A percentile compares a stretch with the other conserved stretches of the same genome.
Evolutionary conservation across 2,329 filamentous ascomycete genomes (phyloP).

Genomic region (Colletotrichum melonis): DNA sequence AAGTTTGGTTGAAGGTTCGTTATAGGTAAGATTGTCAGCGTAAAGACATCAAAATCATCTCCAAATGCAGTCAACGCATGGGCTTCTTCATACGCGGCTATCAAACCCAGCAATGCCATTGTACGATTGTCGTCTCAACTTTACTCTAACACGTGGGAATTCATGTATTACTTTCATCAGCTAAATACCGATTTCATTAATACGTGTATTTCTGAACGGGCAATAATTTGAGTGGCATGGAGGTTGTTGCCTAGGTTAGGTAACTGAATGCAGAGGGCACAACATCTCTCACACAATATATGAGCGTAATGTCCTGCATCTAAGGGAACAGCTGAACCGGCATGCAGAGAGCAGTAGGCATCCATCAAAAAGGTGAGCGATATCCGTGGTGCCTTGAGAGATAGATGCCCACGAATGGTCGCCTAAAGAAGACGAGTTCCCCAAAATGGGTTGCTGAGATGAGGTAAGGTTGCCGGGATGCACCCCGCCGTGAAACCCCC

Average conservation of each 20-base stretch:
- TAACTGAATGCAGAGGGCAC: neutral
- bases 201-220: neutral
- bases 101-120: neutral
- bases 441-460: conserved; percentile 38
- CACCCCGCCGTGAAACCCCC: conserved; percentile 26
- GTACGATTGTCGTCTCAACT: neutral
- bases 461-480: conserved; percentile 24
- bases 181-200: neutral
- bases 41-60: neutral
- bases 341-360: neutral
- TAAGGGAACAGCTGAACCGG: no score
- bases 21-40: neutral
- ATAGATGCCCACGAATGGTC: neutral
- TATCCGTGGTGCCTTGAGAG: neutral
- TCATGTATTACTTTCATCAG: neutral
- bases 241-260: neutral
- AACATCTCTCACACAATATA: no score
- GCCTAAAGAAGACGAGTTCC: neutral
- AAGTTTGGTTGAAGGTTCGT: neutral
- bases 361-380: neutral
- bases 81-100: neutral
- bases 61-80: neutral
- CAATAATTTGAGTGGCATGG: no score
- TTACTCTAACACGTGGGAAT: neutral
- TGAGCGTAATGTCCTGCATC: no score